These are phyloP conservation scores for Candida maris DNA, from an alignment of 805 yeast genomes.

Conservation along the genomic window DNA sequence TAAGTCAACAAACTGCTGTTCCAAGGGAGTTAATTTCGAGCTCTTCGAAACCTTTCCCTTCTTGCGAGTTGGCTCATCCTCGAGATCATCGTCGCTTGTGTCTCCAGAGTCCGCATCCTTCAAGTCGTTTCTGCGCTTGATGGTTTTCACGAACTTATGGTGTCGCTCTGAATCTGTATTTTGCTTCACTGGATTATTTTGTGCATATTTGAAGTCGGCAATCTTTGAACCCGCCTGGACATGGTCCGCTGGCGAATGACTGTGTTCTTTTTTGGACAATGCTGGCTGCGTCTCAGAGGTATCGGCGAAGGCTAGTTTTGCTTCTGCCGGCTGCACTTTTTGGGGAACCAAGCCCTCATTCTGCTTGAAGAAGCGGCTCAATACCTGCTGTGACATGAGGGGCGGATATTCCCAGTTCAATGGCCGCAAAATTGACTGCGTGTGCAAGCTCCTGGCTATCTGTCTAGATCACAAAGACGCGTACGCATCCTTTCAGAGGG, in stretches of 20 bases:
- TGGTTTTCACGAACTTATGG: background rate
- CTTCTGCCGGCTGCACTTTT: too few relatives aligned
- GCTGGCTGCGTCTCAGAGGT: too few relatives aligned
- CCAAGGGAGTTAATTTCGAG: slow-evolving; percentile 66
- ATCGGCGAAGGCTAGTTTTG: too few relatives aligned
- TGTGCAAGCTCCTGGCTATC: too few relatives aligned
- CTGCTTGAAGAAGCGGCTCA: slow-evolving; percentile 22
- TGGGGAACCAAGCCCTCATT: background rate
- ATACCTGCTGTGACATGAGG: slow-evolving; percentile 23
- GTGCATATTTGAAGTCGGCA: background rate
- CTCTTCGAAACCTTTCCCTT: slow-evolving; percentile 9
- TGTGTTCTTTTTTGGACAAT: too few relatives aligned
- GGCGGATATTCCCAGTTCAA: too few relatives aligned
- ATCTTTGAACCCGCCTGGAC: too few relatives aligned
- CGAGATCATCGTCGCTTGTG: slow-evolving; percentile 4
- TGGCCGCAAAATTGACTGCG: too few relatives aligned
- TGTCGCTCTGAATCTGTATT: background rate
- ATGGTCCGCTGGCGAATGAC: too few relatives aligned
- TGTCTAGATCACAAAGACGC: too few relatives aligned
- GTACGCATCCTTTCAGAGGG: too few relatives aligned
- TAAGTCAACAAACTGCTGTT: slow-evolving; percentile 67
- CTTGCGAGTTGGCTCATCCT: slow-evolving; percentile 5
- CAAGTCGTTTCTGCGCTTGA: slow-evolving; percentile 1
- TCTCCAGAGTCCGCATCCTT: background rate
- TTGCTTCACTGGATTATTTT: background rate